phyloP scores from a whole-genome alignment of 2,329 filamentous ascomycete genomes.

The Aspergillus uvarum region DNA sequence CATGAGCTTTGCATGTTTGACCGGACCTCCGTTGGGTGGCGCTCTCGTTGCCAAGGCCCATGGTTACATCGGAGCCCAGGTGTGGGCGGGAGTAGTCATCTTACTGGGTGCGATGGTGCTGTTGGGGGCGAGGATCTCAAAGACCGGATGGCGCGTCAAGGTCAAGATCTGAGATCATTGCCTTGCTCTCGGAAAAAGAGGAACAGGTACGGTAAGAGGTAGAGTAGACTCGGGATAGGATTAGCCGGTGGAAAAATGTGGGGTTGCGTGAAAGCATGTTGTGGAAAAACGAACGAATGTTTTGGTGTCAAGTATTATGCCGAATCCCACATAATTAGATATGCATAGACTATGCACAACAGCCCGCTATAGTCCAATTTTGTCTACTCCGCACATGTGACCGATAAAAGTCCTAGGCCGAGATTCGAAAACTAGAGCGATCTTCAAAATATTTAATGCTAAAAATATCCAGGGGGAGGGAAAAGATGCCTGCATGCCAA shows the following conservation, averaged over 20 bases:
- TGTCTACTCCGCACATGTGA: not conserved
- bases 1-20: slow-evolving; percentile 46
- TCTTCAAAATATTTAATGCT: not conserved
- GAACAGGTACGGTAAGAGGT: not conserved
- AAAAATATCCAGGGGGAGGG: not conserved
- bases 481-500: not conserved
- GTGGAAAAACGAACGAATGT: no score
- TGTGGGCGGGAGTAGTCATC: slow-evolving; percentile 39
- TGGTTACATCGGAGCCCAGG: slow-evolving; percentile 48
- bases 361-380: not conserved
- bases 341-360: not conserved
- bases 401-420: not conserved
- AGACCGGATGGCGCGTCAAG: slow-evolving; percentile 8
- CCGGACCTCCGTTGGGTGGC: slow-evolving; percentile 50
- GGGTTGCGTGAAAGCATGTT: no score
- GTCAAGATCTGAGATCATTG: slow-evolving; percentile 12
- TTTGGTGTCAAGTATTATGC: no score
- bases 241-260: no score
- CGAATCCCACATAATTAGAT: no score
- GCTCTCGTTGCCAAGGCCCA: slow-evolving; percentile 44
- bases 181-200: no score
- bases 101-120: slow-evolving; percentile 14
- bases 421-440: not conserved
- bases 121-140: slow-evolving; percentile 11
- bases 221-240: not conserved